Percentiles rank a stretch among this genome's conserved stretches.
These are phyloP conservation scores for Phytophthora uliginosa DNA, from an alignment of 352 stramenopile genomes.

Conservation along the genomic window DNA sequence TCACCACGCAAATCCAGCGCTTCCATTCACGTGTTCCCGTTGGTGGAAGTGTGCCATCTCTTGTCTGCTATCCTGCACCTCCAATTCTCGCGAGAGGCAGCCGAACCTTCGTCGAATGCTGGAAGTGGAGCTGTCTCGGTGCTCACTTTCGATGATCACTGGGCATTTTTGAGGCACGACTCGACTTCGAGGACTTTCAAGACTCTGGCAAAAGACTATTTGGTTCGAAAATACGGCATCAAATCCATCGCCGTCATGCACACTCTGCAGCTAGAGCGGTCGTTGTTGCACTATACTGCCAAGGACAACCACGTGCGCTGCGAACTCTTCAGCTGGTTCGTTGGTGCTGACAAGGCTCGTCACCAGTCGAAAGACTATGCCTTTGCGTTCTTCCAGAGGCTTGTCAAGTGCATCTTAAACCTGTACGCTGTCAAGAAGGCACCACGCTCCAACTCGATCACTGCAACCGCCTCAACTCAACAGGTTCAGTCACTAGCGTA, in stretches of 20 bases:
- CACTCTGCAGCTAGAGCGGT: constrained; percentile 74
- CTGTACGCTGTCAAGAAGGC: constrained; percentile 49
- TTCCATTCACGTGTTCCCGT: constrained; percentile 56
- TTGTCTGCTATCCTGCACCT: constrained; percentile 70
- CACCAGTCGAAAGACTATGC: constrained; percentile 58
- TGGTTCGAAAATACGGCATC: constrained; percentile 79
- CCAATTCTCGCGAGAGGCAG: constrained; percentile 64
- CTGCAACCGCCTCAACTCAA: constrained; percentile 2
- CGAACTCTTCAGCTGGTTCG: constrained; percentile 76
- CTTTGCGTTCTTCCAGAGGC: constrained; percentile 68
- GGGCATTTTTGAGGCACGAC: constrained; percentile 41
- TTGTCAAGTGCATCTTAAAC: constrained; percentile 57
- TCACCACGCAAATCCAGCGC: constrained; percentile 44
- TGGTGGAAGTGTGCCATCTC: constrained; percentile 71
- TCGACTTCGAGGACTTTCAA: constrained; percentile 54
- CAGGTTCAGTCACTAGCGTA: constrained; percentile 45
- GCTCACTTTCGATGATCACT: constrained; percentile 45
- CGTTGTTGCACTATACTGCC: constrained; percentile 60
- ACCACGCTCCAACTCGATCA: constrained; percentile 17
- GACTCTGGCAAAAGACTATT: constrained; percentile 66
- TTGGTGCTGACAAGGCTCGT: constrained; percentile 60
- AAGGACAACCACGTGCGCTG: constrained; percentile 64
- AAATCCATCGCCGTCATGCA: constrained; percentile 81
- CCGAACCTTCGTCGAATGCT: constrained; percentile 20
- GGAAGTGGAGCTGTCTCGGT: constrained; percentile 22